A percentile compares a stretch with the other conserved stretches of the same genome.
phyloP scores from a whole-genome alignment of 345 rosid genomes.

The Jatropha curcas region DNA sequence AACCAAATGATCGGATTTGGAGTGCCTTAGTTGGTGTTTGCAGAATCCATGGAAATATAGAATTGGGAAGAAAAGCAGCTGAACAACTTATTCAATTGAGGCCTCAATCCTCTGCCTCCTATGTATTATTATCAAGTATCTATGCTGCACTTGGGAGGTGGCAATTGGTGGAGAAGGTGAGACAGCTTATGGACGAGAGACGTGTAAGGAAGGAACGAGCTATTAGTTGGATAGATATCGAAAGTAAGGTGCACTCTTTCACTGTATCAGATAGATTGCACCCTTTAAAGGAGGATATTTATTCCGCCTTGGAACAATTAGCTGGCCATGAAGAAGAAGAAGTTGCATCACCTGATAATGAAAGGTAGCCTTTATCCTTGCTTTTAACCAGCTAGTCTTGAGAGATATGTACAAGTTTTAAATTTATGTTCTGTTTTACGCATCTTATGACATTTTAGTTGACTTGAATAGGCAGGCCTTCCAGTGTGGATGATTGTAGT shows the following conservation, averaged over 20 bases:
- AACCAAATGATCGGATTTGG: slow-evolving; percentile 49
- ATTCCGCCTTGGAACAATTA: slow-evolving; percentile 43
- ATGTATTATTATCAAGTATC: slow-evolving; percentile 54
- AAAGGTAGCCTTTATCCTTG: slow-evolving; percentile 22
- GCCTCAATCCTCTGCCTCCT: slow-evolving; percentile 57
- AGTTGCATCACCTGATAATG: slow-evolving; percentile 31
- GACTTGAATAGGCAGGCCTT: slow-evolving; percentile 6
- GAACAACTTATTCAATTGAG: slow-evolving; percentile 51
- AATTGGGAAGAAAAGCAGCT: slow-evolving; percentile 55
- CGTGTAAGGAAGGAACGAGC: slow-evolving; percentile 51
- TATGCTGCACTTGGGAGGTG: slow-evolving; percentile 54
- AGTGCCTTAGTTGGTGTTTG: slow-evolving; percentile 55
- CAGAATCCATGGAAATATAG: slow-evolving; percentile 54
- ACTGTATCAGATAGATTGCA: slow-evolving; percentile 49
- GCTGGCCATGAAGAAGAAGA: slow-evolving; percentile 49
- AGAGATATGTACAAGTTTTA: background rate
- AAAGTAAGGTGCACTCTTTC: slow-evolving; percentile 49
- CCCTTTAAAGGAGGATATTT: slow-evolving; percentile 48
- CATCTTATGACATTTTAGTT: slow-evolving; percentile 20
- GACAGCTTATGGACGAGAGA: slow-evolving; percentile 53
- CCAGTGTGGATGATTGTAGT: slow-evolving; percentile 1
- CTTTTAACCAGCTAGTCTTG: slow-evolving; percentile 11
- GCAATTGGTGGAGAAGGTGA: slow-evolving; percentile 59
- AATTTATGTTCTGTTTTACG: slow-evolving; percentile 3
- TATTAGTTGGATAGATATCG: slow-evolving; percentile 62